Evolutionary conservation across 2,329 filamentous ascomycete genomes (phyloP).

Genomic region (Magnaporthales sp.): DNA sequence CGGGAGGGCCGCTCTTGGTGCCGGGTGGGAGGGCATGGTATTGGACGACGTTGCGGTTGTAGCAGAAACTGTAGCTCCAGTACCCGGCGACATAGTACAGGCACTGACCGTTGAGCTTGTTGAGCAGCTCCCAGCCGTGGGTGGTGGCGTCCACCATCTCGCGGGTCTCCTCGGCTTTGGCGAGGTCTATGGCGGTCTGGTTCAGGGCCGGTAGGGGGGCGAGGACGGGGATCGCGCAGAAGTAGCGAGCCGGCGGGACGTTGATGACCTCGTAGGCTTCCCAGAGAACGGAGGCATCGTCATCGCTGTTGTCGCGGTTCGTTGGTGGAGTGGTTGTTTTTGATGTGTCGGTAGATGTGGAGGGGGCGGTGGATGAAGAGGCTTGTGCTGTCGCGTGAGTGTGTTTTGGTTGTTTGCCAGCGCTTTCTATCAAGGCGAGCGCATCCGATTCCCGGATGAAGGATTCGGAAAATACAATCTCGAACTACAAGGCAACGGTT

Average conservation of each 20-base stretch:
- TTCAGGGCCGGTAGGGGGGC: constrained; percentile 47
- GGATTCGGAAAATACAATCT: constrained; percentile 65
- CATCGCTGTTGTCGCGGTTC: constrained; percentile 17
- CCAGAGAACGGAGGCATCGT: constrained; percentile 24
- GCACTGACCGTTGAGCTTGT: constrained; percentile 68
- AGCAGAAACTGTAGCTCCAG: constrained; percentile 97
- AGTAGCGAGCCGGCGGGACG: constrained; percentile 59
- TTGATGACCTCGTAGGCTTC: constrained; percentile 67
- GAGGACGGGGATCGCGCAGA: constrained; percentile 77
- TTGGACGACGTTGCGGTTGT: constrained; percentile 78
- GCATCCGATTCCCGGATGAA: constrained; percentile 67
- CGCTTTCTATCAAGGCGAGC: constrained; percentile 44
- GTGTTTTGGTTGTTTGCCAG: constrained; percentile 5
- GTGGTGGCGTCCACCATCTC: constrained; percentile 70
- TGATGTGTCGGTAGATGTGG: neutral
- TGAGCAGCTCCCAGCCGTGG: constrained; percentile 72
- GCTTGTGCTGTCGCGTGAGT: neutral
- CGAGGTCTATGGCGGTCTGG: constrained; percentile 57
- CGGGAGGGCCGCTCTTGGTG: constrained; percentile 62
- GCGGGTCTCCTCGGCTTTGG: constrained; percentile 67
- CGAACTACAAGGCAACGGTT: constrained; percentile 50
- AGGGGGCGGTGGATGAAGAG: constrained; percentile 20
- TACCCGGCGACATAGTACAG: constrained; percentile 77
- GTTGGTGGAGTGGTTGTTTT: constrained; percentile 7
- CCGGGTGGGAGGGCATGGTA: constrained; percentile 72